phyloP scores from a whole-genome alignment of 148 eudicot genomes.

The Tetragonia tetragonoides region DNA sequence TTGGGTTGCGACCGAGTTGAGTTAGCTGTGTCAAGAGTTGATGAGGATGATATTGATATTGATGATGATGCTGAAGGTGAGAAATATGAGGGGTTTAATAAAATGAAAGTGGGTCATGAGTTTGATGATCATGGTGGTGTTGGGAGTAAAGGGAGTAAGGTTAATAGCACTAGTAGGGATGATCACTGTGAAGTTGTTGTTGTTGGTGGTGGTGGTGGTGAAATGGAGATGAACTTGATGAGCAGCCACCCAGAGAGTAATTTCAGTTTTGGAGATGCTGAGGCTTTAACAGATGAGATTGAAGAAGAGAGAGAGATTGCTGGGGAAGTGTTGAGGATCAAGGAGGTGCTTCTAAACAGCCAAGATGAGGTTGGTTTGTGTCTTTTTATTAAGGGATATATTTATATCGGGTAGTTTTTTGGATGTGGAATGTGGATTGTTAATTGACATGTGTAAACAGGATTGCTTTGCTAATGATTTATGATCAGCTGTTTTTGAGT shows the following conservation, averaged over 20 bases:
- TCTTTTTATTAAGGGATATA: neutral
- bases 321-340: constrained; percentile 81
- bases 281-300: constrained; percentile 81
- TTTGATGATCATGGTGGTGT: constrained; percentile 35
- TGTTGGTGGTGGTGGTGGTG: too few species aligned
- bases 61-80: constrained; percentile 16
- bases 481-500: neutral
- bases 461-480: neutral
- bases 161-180: constrained; percentile 41
- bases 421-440: neutral
- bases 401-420: neutral
- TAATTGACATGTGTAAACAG: neutral
- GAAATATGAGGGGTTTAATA: constrained; percentile 22
- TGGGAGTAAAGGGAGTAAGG: constrained; percentile 69
- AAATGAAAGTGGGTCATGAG: constrained; percentile 17
- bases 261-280: constrained; percentile 71
- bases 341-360: constrained; percentile 53
- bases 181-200: constrained; percentile 22
- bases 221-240: constrained; percentile 35
- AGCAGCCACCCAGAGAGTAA: constrained; percentile 28
- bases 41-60: constrained; percentile 24
- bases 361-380: constrained; percentile 56
- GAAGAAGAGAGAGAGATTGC: constrained; percentile 56
- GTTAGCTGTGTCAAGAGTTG: constrained; percentile 45
- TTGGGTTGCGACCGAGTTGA: constrained; percentile 64